A percentile compares a stretch with the other conserved stretches of the same genome.
Evolutionary conservation across 2,329 filamentous ascomycete genomes (phyloP).

Genomic region (Colletotrichum tamarilloi): DNA sequence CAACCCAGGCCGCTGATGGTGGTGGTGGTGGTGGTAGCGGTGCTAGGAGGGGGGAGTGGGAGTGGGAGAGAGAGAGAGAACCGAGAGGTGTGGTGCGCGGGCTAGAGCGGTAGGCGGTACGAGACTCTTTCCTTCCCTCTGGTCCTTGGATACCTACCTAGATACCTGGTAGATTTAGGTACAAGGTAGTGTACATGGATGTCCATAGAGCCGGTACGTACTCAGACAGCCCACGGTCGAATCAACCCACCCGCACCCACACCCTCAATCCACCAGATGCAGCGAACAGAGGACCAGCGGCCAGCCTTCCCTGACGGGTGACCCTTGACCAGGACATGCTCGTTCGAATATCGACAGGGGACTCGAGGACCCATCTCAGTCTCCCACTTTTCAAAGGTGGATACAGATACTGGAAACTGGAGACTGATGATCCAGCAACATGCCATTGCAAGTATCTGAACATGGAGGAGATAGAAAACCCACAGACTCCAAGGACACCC

Average conservation of each 20-base stretch:
- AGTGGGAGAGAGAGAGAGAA: constrained; percentile 7
- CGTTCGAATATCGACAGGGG: not conserved
- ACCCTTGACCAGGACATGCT: constrained; percentile 26
- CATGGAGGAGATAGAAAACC: not conserved
- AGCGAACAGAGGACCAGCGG: constrained; percentile 24
- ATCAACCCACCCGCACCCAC: constrained; percentile 17
- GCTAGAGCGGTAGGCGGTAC: constrained; percentile 19
- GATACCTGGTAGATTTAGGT: too few species aligned
- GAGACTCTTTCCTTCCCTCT: not conserved
- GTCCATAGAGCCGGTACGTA: not conserved
- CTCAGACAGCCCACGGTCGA: not conserved
- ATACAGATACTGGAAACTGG: not conserved
- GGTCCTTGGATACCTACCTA: not conserved
- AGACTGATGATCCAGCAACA: not conserved
- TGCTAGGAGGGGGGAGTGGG: not conserved
- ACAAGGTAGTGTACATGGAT: too few species aligned
- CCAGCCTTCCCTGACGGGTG: constrained; percentile 33
- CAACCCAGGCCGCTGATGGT: constrained; percentile 17
- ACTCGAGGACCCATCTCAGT: not conserved
- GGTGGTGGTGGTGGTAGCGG: constrained; percentile 4
- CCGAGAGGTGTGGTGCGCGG: constrained; percentile 11
- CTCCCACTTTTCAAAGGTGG: not conserved
- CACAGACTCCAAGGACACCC: constrained; percentile 4
- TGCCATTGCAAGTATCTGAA: not conserved
- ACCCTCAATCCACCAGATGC: constrained; percentile 22